Evolutionary conservation across 257 asterid species (phyloP).

Genomic region (Solanum rostratum): DNA sequence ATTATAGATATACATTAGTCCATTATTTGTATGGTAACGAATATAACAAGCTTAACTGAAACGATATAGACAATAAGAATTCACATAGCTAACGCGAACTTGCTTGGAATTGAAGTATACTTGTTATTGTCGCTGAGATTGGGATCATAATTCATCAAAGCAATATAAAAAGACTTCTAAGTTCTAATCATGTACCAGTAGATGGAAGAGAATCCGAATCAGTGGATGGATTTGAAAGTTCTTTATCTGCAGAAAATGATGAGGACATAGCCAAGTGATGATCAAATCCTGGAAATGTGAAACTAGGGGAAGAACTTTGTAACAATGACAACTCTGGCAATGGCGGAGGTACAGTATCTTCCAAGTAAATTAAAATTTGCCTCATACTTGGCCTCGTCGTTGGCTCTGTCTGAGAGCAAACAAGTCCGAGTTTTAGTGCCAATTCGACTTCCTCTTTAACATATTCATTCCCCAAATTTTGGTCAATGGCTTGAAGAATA

Average conservation of each 20-base stretch:
- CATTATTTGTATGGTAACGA: not conserved
- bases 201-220: not conserved
- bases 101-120: not conserved
- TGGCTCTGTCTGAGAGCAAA: slow-evolving; percentile 36
- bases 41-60: not conserved
- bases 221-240: not conserved
- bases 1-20: not conserved
- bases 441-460: slow-evolving; percentile 31
- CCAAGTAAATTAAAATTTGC: not conserved
- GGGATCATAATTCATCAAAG: not conserved
- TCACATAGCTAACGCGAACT: not conserved
- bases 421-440: slow-evolving; percentile 38
- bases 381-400: slow-evolving; percentile 22
- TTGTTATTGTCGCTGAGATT: not conserved
- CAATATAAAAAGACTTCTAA: not conserved
- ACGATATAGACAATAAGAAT: not conserved
- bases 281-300: not conserved
- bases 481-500: slow-evolving; percentile 36
- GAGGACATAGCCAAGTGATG: not conserved
- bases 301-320: not conserved
- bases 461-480: slow-evolving; percentile 20
- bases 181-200: not conserved
- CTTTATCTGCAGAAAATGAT: not conserved
- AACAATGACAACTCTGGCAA: slow-evolving; percentile 25
- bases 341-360: not conserved